Base-by-base conservation (phyloP, 371 early-diverging fungal genomes). In the Rhizopus sp. region DNA sequence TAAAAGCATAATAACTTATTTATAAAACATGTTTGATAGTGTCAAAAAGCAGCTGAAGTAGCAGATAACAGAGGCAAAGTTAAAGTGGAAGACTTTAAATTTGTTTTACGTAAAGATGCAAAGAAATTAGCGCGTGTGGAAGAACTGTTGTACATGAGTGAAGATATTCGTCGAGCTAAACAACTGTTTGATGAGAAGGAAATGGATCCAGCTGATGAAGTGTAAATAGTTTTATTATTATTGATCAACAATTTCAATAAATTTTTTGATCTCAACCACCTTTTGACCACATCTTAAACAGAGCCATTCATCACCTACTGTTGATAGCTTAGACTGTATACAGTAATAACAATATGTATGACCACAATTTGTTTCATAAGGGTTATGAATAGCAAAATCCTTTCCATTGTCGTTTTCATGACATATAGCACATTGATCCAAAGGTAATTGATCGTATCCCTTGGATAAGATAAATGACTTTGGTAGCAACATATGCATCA, bases 101-200 rank as follows among this genome's bases (percentile, higher is more conserved):
- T 92, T 65, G 88, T 89, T 7, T 69, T 99, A 30, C 88, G 95
- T 50, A 90, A 93, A 55, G 99, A 99, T 64, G 86, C 92, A 34
- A 97, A 94, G 79, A 99, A 98, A 71, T 86, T 97, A 34, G 94
- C 93, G 0, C 87, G 99, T 64, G 94, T 96, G 2, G 96, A 98
- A 57, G 97, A 99, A 64, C 78, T 99, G 31, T 69, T 99, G 30
- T 88, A 92, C 50, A 89, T 94, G 85, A 93, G 91, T 67, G 94
- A 97, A 79, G 98, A 98, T 62, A 89, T 99, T 55, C 89, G 90
- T 65, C 79, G 84, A 50, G 98, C 98, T 4, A 86, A 94, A 49
- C 79, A 85, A 34, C 57, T 86, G 42, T 88, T 91, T 66, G 81
- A 81, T 55, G 82, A 79, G 39, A 79, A 77, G 33, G 83, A 82